These are phyloP conservation scores for Penicilliopsis zonata DNA, from an alignment of 495 filamentous ascomycete genomes.

Conservation along the genomic window DNA sequence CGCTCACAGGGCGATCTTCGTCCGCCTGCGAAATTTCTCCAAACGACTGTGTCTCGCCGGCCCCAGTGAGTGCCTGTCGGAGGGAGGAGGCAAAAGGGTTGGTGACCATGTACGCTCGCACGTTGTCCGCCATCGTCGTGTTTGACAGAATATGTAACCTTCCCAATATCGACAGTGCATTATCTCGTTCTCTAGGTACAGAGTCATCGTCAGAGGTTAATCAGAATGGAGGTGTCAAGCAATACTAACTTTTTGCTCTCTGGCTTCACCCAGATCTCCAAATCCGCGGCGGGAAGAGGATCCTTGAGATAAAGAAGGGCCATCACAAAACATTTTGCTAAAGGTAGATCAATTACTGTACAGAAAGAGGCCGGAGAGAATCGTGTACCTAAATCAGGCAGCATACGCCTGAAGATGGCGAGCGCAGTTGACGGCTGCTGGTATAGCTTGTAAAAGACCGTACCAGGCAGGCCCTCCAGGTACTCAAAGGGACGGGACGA, in stretches of 20 bases:
- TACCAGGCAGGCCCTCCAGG: constrained; percentile 77
- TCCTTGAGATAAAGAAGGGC: constrained; percentile 76
- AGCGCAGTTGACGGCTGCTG: constrained; percentile 91
- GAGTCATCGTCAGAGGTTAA: constrained; percentile 1
- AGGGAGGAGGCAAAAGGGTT: constrained; percentile 65
- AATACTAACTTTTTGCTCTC: constrained; percentile 50
- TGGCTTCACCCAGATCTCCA: constrained; percentile 74
- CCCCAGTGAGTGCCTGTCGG: constrained; percentile 74
- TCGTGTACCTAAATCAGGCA: constrained; percentile 65
- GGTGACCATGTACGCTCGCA: constrained; percentile 56
- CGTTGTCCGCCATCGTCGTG: constrained; percentile 42
- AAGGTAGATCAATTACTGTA: neutral
- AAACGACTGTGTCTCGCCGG: constrained; percentile 75
- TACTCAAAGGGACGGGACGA: constrained; percentile 64
- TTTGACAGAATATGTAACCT: constrained; percentile 69
- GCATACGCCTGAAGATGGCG: constrained; percentile 94
- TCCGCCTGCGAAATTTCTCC: constrained; percentile 64
- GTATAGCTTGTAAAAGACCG: constrained; percentile 81
- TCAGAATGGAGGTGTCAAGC: neutral
- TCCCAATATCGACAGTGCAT: constrained; percentile 67
- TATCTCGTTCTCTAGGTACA: constrained; percentile 54
- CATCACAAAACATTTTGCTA: constrained; percentile 93
- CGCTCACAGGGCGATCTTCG: constrained; percentile 43
- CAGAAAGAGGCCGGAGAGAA: no score
- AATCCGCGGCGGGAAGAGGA: constrained; percentile 59